phyloP scores from a whole-genome alignment of 805 yeast genomes.

The Kodamaea kaohsiungensis region DNA sequence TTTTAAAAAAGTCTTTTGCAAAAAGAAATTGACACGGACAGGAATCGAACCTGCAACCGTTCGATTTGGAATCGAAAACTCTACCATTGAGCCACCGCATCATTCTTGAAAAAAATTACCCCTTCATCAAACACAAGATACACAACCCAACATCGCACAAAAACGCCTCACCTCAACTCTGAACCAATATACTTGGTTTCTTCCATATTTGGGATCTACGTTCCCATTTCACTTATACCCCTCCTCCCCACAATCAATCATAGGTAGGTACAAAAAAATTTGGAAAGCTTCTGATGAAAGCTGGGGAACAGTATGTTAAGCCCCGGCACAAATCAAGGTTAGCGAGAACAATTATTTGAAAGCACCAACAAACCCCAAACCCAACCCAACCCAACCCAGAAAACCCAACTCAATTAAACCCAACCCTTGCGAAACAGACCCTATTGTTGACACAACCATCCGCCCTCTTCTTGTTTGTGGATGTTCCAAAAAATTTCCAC shows the following conservation, averaged over 20 bases:
- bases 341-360: neutral
- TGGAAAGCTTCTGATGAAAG: neutral
- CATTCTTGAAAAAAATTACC: slow-evolving; percentile 1
- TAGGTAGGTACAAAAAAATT: neutral
- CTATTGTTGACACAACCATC: neutral
- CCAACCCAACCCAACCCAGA: neutral
- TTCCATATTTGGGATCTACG: neutral
- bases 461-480: slow-evolving; percentile 1
- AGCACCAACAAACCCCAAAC: no score
- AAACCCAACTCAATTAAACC: neutral
- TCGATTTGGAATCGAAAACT: slow-evolving; percentile 56
- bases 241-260: neutral
- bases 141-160: neutral
- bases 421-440: neutral
- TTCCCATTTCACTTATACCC: neutral
- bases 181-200: neutral
- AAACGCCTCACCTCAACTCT: neutral
- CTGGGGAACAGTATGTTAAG: neutral
- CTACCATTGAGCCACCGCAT: slow-evolving; percentile 35
- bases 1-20: no score
- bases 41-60: slow-evolving; percentile 88
- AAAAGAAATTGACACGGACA: slow-evolving; percentile 61
- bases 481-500: neutral
- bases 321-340: no score
- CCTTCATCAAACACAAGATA: neutral